Evolutionary conservation across 306 rosid species (phyloP), one percentile per base, ranked within the genome.

Genomic region (Fragaria nilgerrensis): DNA sequence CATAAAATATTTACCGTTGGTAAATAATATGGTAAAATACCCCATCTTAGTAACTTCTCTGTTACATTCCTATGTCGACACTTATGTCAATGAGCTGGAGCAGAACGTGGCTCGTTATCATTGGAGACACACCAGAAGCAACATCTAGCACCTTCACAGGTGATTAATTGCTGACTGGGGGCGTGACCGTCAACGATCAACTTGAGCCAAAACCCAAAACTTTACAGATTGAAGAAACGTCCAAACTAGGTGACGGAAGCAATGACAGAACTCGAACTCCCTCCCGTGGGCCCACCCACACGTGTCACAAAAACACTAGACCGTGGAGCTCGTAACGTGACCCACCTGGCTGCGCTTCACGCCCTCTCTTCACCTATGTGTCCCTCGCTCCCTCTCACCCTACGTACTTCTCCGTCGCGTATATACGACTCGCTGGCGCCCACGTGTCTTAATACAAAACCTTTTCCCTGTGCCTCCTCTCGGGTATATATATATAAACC

Each of bases 191-290:
- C 88, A 87, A 88, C 84, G 72, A 64, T 15, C 7, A 25, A 4
- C 9, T 9, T 12, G 36, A 73, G 76, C 70, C 80, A 79, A 48
- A 15, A 0, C 7, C 19, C 8, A 16, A 14, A 44, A 2, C 22
- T 14, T 32, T 32, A 16, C 25, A 36, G 81, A 81, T 70, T 45
- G 68, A 29, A 22, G 3, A 22, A 50, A 63, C 45, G 59, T 77
- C 72, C 82, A 47, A 72, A 2, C 0, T 0, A 13, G 23, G 75
- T 91, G 93, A 93, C 90, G 94, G 17, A 86, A 84, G 94, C 96
- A 70, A 5, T 93, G 97, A 93, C 97, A 82, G 63, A 82, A 91
- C 68, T 25, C 12, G 17, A 6, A 55, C 19, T 9, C 0, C 14
- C 0, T 13, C 49, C 0, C 32, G 36, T 85, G 7, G 82, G 0